Conservation (phyloP, 345 rosid genomes). For the Xanthoceras sorbifolium region DNA sequence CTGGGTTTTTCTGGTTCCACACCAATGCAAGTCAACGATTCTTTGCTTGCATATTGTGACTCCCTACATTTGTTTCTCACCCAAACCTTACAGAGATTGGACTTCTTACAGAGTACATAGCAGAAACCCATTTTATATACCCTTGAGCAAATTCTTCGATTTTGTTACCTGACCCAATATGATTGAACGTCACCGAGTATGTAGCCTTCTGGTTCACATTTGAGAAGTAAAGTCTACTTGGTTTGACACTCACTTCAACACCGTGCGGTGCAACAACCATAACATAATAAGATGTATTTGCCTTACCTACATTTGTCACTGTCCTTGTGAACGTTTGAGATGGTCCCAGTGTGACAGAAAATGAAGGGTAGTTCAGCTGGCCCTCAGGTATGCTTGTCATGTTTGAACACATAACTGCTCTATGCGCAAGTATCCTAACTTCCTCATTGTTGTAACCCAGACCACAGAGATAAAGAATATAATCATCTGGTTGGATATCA, state of each 20-base stretch:
- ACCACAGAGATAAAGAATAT: conserved; percentile 49
- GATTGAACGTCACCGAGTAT: conserved; percentile 36
- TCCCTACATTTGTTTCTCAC: conserved; percentile 19
- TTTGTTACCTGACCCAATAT: background rate
- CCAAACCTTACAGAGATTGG: conserved; percentile 38
- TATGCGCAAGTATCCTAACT: conserved; percentile 17
- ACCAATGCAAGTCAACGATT: background rate
- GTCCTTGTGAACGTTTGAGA: conserved; percentile 43
- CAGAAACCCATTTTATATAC: conserved; percentile 41
- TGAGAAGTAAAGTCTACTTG: conserved; percentile 37
- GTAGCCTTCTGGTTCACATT: conserved; percentile 39
- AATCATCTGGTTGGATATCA: conserved; percentile 48
- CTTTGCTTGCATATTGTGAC: conserved; percentile 3
- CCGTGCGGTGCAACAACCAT: conserved; percentile 35
- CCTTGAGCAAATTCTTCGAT: conserved; percentile 35
- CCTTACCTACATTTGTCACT: conserved; percentile 47
- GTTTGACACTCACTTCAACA: conserved; percentile 37
- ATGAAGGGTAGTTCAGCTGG: conserved; percentile 51
- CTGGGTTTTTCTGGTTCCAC: background rate
- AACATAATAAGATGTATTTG: conserved; percentile 28
- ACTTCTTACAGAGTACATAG: conserved; percentile 39
- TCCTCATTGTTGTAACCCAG: conserved; percentile 37
- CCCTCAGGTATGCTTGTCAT: conserved; percentile 17
- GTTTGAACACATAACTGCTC: conserved; percentile 28
- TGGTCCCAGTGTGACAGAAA: conserved; percentile 46